These are phyloP conservation scores for Cladobotryum mycophilum DNA, from an alignment of 2,329 filamentous ascomycete genomes.

Conservation along the genomic window DNA sequence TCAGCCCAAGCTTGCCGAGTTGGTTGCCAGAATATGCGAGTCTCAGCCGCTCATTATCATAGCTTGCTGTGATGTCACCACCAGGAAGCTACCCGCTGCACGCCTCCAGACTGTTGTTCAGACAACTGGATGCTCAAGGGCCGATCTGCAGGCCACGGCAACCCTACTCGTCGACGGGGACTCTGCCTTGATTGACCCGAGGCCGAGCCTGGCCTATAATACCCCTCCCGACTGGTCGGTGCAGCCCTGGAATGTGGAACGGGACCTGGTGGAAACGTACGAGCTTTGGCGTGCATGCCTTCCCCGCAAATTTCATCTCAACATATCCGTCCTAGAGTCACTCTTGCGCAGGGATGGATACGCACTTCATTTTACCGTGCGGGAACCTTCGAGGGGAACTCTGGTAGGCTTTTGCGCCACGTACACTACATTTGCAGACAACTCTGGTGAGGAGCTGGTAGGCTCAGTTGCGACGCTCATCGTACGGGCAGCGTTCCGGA, in stretches of 20 bases:
- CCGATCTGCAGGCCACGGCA: conserved; percentile 45
- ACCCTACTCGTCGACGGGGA: conserved; percentile 43
- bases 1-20: conserved; percentile 46
- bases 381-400: conserved; percentile 34
- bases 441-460: conserved; percentile 41
- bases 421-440: conserved; percentile 51
- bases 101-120: conserved; percentile 49
- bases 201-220: conserved; percentile 1
- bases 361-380: conserved; percentile 51
- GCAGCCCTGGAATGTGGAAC: conserved; percentile 32
- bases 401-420: conserved; percentile 55
- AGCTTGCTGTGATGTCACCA: conserved; percentile 41
- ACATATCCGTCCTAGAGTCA: conserved; percentile 34
- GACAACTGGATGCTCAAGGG: conserved; percentile 40
- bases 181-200: conserved; percentile 5
- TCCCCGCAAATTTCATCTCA: conserved; percentile 38
- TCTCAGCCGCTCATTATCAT: conserved; percentile 46
- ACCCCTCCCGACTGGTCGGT: conserved; percentile 33
- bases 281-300: conserved; percentile 43
- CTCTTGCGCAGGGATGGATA: conserved; percentile 50
- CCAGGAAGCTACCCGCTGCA: conserved; percentile 32
- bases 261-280: conserved; percentile 35
- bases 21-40: conserved; percentile 38
- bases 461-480: conserved; percentile 51
- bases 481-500: conserved; percentile 41